Percentiles rank a stretch among this genome's conserved stretches.
phyloP scores from a whole-genome alignment of 257 asterid genomes.

The Cruciata laevipes region DNA sequence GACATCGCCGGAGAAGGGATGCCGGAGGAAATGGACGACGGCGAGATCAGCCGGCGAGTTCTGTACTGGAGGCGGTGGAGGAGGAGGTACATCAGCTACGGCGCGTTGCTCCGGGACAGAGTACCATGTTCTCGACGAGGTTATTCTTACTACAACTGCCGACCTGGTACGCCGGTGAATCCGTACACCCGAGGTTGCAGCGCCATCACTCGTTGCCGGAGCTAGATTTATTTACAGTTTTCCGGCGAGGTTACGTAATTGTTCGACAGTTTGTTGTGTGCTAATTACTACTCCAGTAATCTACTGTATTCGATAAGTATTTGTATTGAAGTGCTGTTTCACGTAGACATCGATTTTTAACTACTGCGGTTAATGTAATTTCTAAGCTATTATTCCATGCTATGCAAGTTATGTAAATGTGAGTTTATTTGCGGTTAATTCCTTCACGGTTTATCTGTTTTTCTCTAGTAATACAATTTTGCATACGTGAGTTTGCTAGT shows the following conservation, averaged over 20 bases:
- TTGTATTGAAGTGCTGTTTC: background rate
- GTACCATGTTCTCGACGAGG: conserved; percentile 33
- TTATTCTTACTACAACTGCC: conserved; percentile 40
- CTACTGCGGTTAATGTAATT: background rate
- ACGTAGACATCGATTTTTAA: background rate
- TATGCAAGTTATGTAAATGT: no score
- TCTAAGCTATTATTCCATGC: no score
- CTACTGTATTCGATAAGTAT: no score
- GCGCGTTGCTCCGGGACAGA: conserved; percentile 25
- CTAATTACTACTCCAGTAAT: no score
- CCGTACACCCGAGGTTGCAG: conserved; percentile 38
- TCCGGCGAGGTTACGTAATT: background rate
- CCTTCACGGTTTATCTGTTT: no score
- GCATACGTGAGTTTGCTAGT: no score
- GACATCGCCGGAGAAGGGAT: background rate
- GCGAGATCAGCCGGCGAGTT: conserved; percentile 25
- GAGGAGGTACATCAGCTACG: conserved; percentile 30
- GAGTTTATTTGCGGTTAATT: no score
- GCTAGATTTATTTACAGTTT: background rate
- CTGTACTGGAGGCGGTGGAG: conserved; percentile 17
- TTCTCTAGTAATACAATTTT: no score
- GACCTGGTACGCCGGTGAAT: conserved; percentile 31
- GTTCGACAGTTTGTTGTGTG: background rate
- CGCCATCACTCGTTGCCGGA: conserved; percentile 38
- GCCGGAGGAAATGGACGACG: conserved; percentile 13